Evolutionary conservation across 2,329 filamentous ascomycete genomes (phyloP).

Genomic region (Fonsecaea nubica): DNA sequence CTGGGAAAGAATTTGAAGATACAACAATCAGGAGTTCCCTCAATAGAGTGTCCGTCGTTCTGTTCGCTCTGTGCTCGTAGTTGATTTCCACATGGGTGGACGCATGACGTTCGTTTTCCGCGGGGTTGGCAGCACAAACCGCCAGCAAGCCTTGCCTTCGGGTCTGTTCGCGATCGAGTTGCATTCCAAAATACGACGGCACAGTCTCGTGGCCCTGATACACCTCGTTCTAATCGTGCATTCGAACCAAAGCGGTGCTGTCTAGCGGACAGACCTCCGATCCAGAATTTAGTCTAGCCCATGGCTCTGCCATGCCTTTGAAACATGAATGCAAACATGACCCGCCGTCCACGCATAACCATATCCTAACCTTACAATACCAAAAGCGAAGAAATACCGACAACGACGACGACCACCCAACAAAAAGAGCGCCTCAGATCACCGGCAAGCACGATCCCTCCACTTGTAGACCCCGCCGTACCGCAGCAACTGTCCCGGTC

Average conservation of each 20-base stretch:
- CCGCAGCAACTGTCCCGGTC: conserved; percentile 50
- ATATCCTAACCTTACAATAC: background rate
- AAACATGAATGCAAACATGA: background rate
- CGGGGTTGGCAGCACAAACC: too few species aligned
- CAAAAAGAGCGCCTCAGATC: background rate
- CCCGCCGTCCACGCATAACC: background rate
- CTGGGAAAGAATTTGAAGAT: too few species aligned
- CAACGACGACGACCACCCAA: background rate
- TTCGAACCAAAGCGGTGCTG: background rate
- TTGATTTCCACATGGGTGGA: too few species aligned
- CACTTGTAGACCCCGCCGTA: conserved; percentile 26
- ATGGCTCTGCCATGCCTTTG: background rate
- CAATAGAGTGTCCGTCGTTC: too few species aligned
- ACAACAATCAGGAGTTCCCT: too few species aligned
- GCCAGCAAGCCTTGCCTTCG: background rate
- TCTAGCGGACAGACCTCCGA: background rate
- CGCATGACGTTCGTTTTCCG: too few species aligned
- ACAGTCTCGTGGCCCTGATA: background rate
- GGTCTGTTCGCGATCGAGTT: background rate
- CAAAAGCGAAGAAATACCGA: background rate
- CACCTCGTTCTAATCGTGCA: background rate
- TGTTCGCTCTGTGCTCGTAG: too few species aligned
- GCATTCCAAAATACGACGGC: background rate
- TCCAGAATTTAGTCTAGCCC: background rate
- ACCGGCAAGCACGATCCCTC: background rate